Conservation (phyloP, 169 alveolate species). For the Plasmodium fragile region DNA sequence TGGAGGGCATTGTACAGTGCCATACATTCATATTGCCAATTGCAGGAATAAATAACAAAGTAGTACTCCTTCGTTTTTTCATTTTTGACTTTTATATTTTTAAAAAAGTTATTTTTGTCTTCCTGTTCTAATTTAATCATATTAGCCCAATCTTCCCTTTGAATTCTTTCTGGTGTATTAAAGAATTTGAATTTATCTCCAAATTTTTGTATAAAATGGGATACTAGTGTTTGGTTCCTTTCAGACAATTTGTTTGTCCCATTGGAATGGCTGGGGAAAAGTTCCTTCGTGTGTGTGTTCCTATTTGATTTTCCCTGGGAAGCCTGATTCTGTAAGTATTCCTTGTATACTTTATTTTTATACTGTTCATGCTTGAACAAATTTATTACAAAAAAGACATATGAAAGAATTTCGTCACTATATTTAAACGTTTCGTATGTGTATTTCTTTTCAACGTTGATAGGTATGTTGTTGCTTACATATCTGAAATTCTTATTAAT, state of each 20-base stretch:
- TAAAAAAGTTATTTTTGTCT: conserved; percentile 63
- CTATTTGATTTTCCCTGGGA: conserved; percentile 8
- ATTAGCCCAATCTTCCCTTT: conserved; percentile 74
- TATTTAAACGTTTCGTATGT: conserved; percentile 61
- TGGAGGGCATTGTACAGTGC: conserved; percentile 69
- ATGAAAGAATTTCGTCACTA: conserved; percentile 39
- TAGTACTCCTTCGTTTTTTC: conserved; percentile 66
- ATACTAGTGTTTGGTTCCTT: conserved; percentile 33
- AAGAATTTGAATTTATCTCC: conserved; percentile 69
- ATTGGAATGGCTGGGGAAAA: not conserved
- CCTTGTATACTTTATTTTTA: conserved; percentile 52
- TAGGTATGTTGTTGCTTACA: conserved; percentile 57
- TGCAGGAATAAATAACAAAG: conserved; percentile 72
- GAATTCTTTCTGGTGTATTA: conserved; percentile 52
- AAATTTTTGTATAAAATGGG: conserved; percentile 42
- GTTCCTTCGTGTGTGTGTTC: not conserved
- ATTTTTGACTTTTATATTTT: conserved; percentile 55
- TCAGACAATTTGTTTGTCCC: not conserved
- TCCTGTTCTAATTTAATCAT: conserved; percentile 70
- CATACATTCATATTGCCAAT: conserved; percentile 75
- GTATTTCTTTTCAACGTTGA: conserved; percentile 68
- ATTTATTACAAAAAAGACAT: conserved; percentile 53
- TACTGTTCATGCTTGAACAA: conserved; percentile 72
- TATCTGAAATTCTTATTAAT: conserved; percentile 47
- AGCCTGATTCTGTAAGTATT: conserved; percentile 6